Percentiles rank a stretch among this genome's conserved stretches.
Conservation (phyloP, 768 basidiomycete genomes). For the Russula ochroleuca region DNA sequence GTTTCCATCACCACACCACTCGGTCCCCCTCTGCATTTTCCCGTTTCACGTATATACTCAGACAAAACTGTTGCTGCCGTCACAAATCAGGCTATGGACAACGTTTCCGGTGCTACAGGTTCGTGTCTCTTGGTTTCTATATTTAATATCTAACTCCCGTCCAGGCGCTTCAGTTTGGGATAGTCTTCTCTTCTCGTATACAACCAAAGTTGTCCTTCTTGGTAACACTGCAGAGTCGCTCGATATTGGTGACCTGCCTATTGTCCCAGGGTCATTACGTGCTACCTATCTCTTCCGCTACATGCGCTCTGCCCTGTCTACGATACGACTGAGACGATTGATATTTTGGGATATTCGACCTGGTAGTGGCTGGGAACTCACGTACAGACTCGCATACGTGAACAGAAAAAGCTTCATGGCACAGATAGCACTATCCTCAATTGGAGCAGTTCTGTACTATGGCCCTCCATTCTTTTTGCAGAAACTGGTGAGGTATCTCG, state of each 20-base stretch:
- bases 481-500: constrained; percentile 58
- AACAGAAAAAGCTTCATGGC: constrained; percentile 44
- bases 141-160: not conserved
- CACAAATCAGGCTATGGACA: constrained; percentile 63
- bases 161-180: constrained; percentile 56
- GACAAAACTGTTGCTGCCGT: constrained; percentile 57
- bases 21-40: constrained; percentile 73
- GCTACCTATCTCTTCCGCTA: constrained; percentile 53
- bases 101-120: constrained; percentile 66
- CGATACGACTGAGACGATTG: constrained; percentile 44
- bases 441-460: constrained; percentile 64
- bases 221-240: constrained; percentile 69
- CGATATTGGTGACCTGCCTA: constrained; percentile 84
- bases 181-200: constrained; percentile 78
- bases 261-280: constrained; percentile 72
- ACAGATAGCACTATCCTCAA: constrained; percentile 49
- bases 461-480: constrained; percentile 55
- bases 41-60: constrained; percentile 68
- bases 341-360: constrained; percentile 54
- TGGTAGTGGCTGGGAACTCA: constrained; percentile 62
- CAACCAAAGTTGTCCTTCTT: constrained; percentile 81
- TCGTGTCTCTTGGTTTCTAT: constrained; percentile 21
- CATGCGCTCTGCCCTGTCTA: constrained; percentile 58
- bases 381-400: constrained; percentile 55
- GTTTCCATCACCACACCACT: constrained; percentile 53